phyloP scores from a whole-genome alignment of 1,284 basidiomycete genomes.

The Vanrija humicola region DNA sequence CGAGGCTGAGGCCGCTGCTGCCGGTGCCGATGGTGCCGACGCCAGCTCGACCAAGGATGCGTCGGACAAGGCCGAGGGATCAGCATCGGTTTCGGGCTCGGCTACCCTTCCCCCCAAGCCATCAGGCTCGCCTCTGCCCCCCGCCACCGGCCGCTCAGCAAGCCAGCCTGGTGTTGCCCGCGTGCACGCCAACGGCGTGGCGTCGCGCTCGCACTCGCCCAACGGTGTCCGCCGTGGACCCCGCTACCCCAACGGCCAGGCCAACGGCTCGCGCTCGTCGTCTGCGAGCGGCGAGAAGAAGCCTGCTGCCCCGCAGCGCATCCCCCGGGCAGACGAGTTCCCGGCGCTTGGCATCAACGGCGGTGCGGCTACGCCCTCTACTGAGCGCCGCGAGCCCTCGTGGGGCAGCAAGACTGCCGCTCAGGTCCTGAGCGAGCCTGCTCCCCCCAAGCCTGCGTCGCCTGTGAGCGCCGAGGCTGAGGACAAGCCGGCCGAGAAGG shows the following conservation, averaged over 20 bases:
- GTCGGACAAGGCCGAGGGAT: conserved; percentile 9
- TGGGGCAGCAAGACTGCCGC: conserved; percentile 45
- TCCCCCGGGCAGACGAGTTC: conserved; percentile 49
- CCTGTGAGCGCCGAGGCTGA: conserved; percentile 9
- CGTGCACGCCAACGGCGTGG: conserved; percentile 31
- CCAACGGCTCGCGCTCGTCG: conserved; percentile 18
- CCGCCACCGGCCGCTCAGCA: conserved; percentile 31
- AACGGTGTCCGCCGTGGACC: conserved; percentile 21
- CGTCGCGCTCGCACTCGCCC: conserved; percentile 43
- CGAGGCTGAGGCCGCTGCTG: conserved; percentile 8
- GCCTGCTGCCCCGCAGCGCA: conserved; percentile 32
- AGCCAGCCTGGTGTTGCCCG: conserved; percentile 42
- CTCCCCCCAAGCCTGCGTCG: conserved; percentile 35
- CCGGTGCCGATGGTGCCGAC: background rate
- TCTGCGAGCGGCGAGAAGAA: conserved; percentile 20
- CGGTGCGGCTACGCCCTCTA: conserved; percentile 15
- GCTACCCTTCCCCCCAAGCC: conserved; percentile 33
- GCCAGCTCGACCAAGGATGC: conserved; percentile 3
- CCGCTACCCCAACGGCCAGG: conserved; percentile 18
- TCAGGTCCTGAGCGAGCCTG: conserved; percentile 48
- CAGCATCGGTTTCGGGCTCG: background rate
- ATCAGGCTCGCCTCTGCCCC: conserved; percentile 19
- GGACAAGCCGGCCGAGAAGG: conserved; percentile 16
- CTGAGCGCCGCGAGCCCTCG: conserved; percentile 30
- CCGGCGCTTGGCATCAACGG: conserved; percentile 36